These are phyloP conservation scores for Russula sp. DNA, from an alignment of 768 basidiomycete species.

Conservation along the genomic window DNA sequence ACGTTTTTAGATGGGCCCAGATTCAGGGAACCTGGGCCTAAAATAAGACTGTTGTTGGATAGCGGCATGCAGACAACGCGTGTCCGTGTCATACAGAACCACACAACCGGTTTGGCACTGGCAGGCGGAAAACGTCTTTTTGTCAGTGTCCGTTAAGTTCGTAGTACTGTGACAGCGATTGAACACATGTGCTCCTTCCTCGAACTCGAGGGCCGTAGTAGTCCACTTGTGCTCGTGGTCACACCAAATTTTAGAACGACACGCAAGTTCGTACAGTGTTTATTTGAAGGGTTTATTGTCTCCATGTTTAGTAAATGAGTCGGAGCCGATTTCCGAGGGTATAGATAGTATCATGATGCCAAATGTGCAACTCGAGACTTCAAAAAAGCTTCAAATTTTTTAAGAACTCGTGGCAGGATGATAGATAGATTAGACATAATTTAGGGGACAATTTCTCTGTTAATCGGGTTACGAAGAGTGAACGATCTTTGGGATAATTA, in stretches of 20 bases:
- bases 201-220: neutral
- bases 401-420: neutral
- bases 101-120: neutral
- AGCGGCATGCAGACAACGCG: neutral
- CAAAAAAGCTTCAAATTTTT: neutral
- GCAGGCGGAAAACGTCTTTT: neutral
- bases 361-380: neutral
- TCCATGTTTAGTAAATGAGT: too few relatives aligned
- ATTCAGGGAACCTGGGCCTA: constrained; percentile 2
- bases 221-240: neutral
- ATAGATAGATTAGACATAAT: too few relatives aligned
- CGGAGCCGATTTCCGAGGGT: neutral
- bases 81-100: neutral
- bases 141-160: neutral
- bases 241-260: neutral
- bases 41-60: neutral
- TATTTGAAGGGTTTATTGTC: neutral
- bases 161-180: neutral
- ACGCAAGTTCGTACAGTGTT: neutral
- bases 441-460: too few relatives aligned
- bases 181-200: neutral
- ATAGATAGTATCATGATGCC: neutral
- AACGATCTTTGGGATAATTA: neutral
- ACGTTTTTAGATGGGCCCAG: neutral
- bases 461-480: too few relatives aligned